Evolutionary conservation across 345 rosid genomes (phyloP).

Genomic region (Salix brachista): DNA sequence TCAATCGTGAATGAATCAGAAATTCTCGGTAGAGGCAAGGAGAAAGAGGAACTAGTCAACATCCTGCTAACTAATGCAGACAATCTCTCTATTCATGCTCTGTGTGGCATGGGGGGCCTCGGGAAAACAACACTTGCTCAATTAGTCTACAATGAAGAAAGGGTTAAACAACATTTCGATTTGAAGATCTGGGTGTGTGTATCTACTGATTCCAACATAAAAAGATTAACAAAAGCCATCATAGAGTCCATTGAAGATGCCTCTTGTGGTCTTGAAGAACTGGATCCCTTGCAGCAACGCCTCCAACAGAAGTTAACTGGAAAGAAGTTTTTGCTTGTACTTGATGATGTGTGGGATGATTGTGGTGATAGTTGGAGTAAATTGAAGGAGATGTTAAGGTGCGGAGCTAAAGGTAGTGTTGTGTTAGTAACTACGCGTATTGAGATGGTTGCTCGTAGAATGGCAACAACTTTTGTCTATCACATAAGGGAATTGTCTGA

Average conservation of each 20-base stretch:
- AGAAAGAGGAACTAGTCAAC: background rate
- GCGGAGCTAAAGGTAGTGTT: background rate
- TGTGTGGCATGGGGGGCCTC: constrained; percentile 5
- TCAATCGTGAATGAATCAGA: background rate
- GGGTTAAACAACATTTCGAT: background rate
- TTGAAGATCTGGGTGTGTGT: constrained; percentile 8
- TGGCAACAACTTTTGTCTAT: background rate
- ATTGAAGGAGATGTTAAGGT: background rate
- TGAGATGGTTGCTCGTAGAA: constrained; percentile 3
- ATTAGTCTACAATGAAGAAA: constrained; percentile 4
- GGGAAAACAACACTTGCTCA: background rate
- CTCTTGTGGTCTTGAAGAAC: background rate
- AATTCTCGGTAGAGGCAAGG: background rate
- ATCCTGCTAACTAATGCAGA: background rate
- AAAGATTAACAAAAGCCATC: background rate
- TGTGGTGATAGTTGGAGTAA: background rate
- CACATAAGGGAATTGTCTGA: constrained; percentile 1
- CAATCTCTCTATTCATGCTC: background rate
- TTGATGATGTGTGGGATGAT: constrained; percentile 12
- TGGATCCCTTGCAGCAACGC: background rate
- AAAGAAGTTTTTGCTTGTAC: constrained; percentile 2
- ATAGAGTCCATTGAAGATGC: background rate
- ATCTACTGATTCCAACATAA: background rate
- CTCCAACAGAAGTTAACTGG: background rate
- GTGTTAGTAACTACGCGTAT: background rate